Base-by-base conservation (phyloP, 768 basidiomycete species). In the Hemileccinum rubropunctum region DNA sequence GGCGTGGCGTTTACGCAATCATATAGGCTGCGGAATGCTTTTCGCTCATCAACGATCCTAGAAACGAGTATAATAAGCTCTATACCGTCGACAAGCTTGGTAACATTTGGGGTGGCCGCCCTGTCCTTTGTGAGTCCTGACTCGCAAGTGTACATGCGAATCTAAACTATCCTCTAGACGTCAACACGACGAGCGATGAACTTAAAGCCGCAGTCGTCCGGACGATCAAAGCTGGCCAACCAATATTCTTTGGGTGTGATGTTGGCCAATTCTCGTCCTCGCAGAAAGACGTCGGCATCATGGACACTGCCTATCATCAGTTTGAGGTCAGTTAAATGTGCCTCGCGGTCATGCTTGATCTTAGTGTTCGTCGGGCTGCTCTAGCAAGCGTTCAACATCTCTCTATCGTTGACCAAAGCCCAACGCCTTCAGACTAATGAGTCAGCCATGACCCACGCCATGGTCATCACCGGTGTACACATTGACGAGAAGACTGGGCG, bases 161-260 rank as follows among this genome's bases (percentile, higher is more conserved):
- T 46, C 45, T 44, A 26, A 36, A 45, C 33, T 8, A 3, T 28
- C 37, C 33, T 41, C 8, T 53, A 92, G 92, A 97, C 62, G 93
- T 95, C 49, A 97, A 95, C 73, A 92, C 92, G 1, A 80, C 88
- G 57, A 83, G 84, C 54, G 80, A 85, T 44, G 83, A 83, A 36
- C 77, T 98, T 64, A 97, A 95, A 76, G 73, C 79, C 12, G 82
- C 81, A 11, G 84, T 95, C 14, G 82, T 98, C 50, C 85, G 84
- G 76, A 76, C 87, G 67, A 81, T 95, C 73, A 91, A 91, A 69
- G 87, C 88, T 21, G 88, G 91, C 35, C 83, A 85, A 34, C 88
- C 94, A 5, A 86, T 95, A 39, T 97, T 95, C 80, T 98, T 98
- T 63, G 95, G 94, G 0, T 97, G 95, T 65, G 95, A 98, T 64